phyloP scores from a whole-genome alignment of 306 rosid genomes.

The Elaeagnus macrophylla region DNA sequence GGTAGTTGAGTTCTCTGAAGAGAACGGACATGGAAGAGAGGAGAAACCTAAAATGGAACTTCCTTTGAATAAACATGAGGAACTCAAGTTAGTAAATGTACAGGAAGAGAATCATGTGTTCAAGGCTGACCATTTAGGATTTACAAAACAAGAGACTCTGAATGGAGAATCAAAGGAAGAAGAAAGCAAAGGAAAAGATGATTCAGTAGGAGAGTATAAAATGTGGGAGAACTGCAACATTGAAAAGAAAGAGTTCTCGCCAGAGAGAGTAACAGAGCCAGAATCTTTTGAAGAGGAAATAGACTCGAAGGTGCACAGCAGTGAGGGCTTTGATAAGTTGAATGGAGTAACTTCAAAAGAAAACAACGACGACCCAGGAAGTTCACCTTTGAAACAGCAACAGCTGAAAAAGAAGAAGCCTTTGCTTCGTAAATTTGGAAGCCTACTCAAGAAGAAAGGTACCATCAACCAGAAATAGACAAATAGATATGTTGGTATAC shows the following conservation, averaged over 20 bases:
- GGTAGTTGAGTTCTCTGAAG: constrained; percentile 88
- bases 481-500: constrained; percentile 16
- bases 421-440: constrained; percentile 77
- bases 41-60: constrained; percentile 50
- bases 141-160: constrained; percentile 27
- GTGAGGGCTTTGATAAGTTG: constrained; percentile 54
- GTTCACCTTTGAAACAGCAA: constrained; percentile 59
- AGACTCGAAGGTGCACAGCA: constrained; percentile 47
- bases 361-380: constrained; percentile 32
- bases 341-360: constrained; percentile 48
- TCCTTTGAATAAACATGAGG: constrained; percentile 29
- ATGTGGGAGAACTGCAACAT: constrained; percentile 98
- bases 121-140: constrained; percentile 33
- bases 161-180: constrained; percentile 48
- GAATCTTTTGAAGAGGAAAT: constrained; percentile 63
- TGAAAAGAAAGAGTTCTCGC: constrained; percentile 88
- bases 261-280: constrained; percentile 63
- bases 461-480: constrained; percentile 63
- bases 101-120: constrained; percentile 32
- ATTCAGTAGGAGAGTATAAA: constrained; percentile 46
- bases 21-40: constrained; percentile 71
- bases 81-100: constrained; percentile 21
- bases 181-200: constrained; percentile 36
- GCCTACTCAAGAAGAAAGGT: constrained; percentile 86
- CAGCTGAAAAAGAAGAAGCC: constrained; percentile 88